Evolutionary conservation across 495 filamentous ascomycete genomes (phyloP), one percentile per base, ranked within the genome.

Genomic region (Daldinia decipiens): DNA sequence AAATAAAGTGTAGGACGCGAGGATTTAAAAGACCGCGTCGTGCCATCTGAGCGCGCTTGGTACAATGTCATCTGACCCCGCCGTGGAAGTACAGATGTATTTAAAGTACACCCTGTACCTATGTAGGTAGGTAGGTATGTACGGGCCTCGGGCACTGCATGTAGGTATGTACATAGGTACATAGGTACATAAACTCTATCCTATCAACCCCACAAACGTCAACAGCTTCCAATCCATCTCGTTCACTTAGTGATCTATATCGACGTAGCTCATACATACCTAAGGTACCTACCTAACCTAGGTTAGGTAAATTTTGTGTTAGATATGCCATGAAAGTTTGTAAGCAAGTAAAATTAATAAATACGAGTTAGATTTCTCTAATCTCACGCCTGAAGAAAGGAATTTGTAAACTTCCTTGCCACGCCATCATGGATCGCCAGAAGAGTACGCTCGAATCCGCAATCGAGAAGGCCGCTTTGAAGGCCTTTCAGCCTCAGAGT

Each of bases 401-500:
- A 47, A 21, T 11, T 19, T 47, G 9, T 47, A 47, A 24, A 47
- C 12, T 31, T 24, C 27, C 26, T 24, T 26, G n/a, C 17, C 11
- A 24, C 54, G 34, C 21, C 21, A 31, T 31, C 38, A 69, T 69
- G 66, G 52, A 64, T 43, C 26, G 43, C 13, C 39, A 68, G 27
- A 65, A 63, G 60, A 38, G 63, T 32, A 67, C 70, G 4, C 63
- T 76, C 4, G 62, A 59, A 63, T 75, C 68, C 13, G 65, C 75
- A 17, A 74, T 85, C 54, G 69, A 80, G 32, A 79, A 81, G 12
- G 56, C 72, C 4, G 81, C 76, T 13, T 70, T 62, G 9, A 82
- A 79, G 32, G 83, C 83, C 4, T 85, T 81, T 65, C 72, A 78
- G 54, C 82, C 83, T 12, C 72, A 74, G 1, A 38, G 62, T 13